Percentiles rank a stretch among this genome's conserved stretches.
Conservation (phyloP, 768 basidiomycete genomes). For the Tulasnella sp. region DNA sequence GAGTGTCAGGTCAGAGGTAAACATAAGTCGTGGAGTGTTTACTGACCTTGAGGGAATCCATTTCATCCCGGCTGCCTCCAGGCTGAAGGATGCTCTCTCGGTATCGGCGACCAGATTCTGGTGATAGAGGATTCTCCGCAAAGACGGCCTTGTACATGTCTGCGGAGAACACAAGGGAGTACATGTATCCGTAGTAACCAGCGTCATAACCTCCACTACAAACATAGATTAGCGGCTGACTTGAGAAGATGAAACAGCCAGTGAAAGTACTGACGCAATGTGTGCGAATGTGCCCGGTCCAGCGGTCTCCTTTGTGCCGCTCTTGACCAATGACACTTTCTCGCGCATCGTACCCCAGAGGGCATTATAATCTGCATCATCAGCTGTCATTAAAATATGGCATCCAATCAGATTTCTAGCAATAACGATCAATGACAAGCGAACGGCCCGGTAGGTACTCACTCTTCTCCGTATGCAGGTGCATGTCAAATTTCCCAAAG, state of each 20-base stretch:
- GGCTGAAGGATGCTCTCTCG: conserved; percentile 62
- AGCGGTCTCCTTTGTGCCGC: conserved; percentile 42
- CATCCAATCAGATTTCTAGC: not conserved
- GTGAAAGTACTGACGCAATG: conserved; percentile 41
- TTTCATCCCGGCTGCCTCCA: conserved; percentile 72
- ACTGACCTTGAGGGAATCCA: conserved; percentile 60
- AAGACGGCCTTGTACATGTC: conserved; percentile 70
- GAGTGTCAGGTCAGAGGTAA: not conserved
- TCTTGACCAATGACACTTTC: conserved; percentile 55
- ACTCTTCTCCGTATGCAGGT: conserved; percentile 64
- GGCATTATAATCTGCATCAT: conserved; percentile 60
- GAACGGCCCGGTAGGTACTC: conserved; percentile 8
- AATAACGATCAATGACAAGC: not conserved
- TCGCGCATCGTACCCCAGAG: conserved; percentile 71
- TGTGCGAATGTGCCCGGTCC: conserved; percentile 73
- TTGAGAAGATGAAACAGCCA: not conserved
- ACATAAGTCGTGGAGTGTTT: not conserved
- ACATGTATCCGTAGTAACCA: conserved; percentile 40
- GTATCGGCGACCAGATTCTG: conserved; percentile 46
- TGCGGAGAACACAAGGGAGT: conserved; percentile 52
- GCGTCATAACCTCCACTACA: conserved; percentile 17
- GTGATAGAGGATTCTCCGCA: conserved; percentile 64
- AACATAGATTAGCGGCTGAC: not conserved
- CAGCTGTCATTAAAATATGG: conserved; percentile 30
- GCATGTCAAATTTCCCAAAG: conserved; percentile 70